Conservation (phyloP, 805 yeast species). For the Yarrowia porcina region DNA sequence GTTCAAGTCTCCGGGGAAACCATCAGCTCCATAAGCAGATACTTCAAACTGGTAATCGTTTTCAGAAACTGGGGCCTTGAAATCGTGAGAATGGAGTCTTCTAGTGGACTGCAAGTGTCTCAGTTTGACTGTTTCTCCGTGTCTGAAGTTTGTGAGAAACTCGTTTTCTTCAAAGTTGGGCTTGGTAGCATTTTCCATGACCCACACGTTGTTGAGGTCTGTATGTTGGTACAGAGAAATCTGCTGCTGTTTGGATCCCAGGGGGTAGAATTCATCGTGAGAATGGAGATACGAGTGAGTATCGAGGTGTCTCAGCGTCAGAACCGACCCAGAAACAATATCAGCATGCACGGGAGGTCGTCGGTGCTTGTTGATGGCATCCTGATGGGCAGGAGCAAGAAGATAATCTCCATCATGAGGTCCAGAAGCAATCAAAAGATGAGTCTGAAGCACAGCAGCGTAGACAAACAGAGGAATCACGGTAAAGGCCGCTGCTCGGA, state of each 20-base stretch:
- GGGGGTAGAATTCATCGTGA: constrained; percentile 50
- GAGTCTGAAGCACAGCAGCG: constrained; percentile 46
- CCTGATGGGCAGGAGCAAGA: constrained; percentile 56
- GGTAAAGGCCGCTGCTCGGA: constrained; percentile 40
- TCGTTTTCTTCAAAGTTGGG: constrained; percentile 36
- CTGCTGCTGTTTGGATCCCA: constrained; percentile 61
- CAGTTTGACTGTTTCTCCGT: constrained; percentile 44
- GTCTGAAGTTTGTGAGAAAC: constrained; percentile 37
- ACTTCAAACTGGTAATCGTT: constrained; percentile 33
- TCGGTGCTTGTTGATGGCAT: constrained; percentile 41
- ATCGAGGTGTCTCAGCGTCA: constrained; percentile 59
- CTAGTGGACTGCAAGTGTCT: constrained; percentile 43
- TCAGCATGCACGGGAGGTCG: constrained; percentile 45
- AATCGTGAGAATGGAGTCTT: constrained; percentile 31
- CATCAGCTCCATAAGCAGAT: constrained; percentile 50
- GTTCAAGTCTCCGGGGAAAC: constrained; percentile 52
- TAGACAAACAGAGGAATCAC: constrained; percentile 52
- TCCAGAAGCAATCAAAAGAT: constrained; percentile 39
- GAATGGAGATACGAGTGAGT: constrained; percentile 70
- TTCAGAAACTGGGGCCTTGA: constrained; percentile 31
- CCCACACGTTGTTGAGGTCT: constrained; percentile 64
- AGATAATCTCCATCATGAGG: constrained; percentile 49
- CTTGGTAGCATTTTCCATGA: constrained; percentile 45
- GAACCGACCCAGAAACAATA: constrained; percentile 59
- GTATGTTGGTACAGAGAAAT: constrained; percentile 58